Base-by-base conservation (phyloP, 148 eudicot species). In the Vaccinium myrtillus region DNA sequence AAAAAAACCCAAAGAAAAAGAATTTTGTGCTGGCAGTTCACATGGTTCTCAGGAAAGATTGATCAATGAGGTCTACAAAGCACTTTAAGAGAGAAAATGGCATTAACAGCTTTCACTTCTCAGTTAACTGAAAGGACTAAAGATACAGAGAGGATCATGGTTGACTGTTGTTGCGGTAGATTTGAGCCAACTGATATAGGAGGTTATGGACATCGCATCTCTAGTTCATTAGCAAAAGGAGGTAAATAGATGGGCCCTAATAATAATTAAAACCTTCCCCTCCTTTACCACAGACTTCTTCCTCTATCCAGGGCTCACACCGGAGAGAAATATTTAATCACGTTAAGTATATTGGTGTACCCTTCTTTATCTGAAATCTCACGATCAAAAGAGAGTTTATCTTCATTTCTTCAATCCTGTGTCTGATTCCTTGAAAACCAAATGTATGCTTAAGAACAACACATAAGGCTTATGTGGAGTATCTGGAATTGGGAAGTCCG, bases 21-120 rank as follows among this genome's bases (percentile, higher is more conserved):
- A 79, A 79, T 9, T 13, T 56, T 30, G 50, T 16, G 5, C 15
- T 0, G n/a, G 48, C 12, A 49, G 55, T 76, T 49, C 51, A 76
- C 79, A 49, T 76, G 56, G n/a, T 77, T n/a, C 19, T 77, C 18
- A 18, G 79, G 18, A 49, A 50, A 48, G 32, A 77, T 21, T 21
- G 80, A 51, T 76, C 61, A 25, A 51, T 51, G 43, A 75, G 54
- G 79, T 78, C 80, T 75, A 78, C 11, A 78, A 50, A 78, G 43
- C 49, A 79, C 39, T 56, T 79, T 6, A 54, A 79, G 23, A 79
- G 23, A 79, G 19, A 27, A 23, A 55, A 27, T 78, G 65, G 8
- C 46, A 78, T 54, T 10, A 27, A 30, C 48, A 78, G n/a, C 25
- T 12, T 59, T 21, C 67, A 21, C 25, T 78, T 54, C 8, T 32